These are phyloP conservation scores for Myriosclerotinia curreyana DNA, from an alignment of 2,329 filamentous ascomycete species.

Conservation along the genomic window DNA sequence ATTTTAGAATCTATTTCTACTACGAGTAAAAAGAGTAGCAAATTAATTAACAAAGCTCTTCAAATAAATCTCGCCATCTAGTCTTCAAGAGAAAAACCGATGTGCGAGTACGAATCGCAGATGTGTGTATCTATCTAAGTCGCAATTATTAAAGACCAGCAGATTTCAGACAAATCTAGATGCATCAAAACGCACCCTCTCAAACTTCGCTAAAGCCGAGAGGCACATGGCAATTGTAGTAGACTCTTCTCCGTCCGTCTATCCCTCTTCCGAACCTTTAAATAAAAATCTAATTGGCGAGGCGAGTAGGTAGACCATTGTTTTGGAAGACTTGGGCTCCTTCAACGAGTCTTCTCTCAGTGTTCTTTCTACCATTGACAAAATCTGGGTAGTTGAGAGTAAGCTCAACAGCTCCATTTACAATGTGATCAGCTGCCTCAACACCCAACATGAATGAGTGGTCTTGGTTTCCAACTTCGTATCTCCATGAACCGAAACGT, in stretches of 20 bases:
- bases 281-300: slow-evolving; percentile 8
- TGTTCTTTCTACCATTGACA: slow-evolving; percentile 54
- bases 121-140: slow-evolving; percentile 23
- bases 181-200: slow-evolving; percentile 3
- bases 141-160: slow-evolving; percentile 17
- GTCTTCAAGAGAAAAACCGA: slow-evolving; percentile 4
- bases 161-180: slow-evolving; percentile 14
- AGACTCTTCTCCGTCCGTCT: background rate
- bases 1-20: slow-evolving; percentile 6
- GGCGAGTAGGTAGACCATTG: slow-evolving; percentile 30
- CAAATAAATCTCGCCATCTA: slow-evolving; percentile 20
- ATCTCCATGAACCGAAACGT: slow-evolving; percentile 96
- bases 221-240: background rate
- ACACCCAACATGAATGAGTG: slow-evolving; percentile 77
- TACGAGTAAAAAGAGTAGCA: slow-evolving; percentile 14
- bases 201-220: background rate
- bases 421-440: slow-evolving; percentile 69
- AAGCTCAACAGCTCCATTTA: slow-evolving; percentile 69
- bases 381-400: slow-evolving; percentile 79
- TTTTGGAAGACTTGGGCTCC: slow-evolving; percentile 39
- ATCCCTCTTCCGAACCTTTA: background rate
- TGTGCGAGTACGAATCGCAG: slow-evolving; percentile 10
- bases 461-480: slow-evolving; percentile 77
- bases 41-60: slow-evolving; percentile 11
- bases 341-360: slow-evolving; percentile 41